A percentile compares a stretch with the other conserved stretches of the same genome.
phyloP scores from a whole-genome alignment of 768 basidiomycete species.

The Leccinum uliginosum region DNA sequence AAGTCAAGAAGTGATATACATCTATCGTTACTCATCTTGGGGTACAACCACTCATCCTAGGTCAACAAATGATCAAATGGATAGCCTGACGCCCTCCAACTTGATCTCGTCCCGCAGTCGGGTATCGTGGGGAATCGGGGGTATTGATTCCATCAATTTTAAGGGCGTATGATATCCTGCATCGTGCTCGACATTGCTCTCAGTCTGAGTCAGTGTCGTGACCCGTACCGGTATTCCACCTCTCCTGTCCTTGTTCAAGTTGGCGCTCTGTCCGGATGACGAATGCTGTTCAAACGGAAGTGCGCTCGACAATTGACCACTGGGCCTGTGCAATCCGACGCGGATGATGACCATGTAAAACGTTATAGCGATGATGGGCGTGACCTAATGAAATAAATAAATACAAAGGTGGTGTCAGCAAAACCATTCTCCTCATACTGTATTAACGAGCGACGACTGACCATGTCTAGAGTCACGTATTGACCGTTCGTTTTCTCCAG shows the following conservation, averaged over 20 bases:
- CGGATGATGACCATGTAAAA: conserved; percentile 43
- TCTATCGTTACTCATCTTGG: neutral
- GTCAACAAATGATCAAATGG: neutral
- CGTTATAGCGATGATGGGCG: conserved; percentile 38
- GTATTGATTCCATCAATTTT: neutral
- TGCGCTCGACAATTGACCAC: neutral
- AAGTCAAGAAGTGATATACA: neutral
- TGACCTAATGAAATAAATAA: too few relatives aligned
- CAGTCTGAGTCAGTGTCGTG: neutral
- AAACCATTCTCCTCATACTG: neutral
- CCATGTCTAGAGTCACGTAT: conserved; percentile 35
- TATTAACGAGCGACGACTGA: conserved; percentile 11
- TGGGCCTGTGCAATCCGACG: conserved; percentile 21
- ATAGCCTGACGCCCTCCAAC: neutral
- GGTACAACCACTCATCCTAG: neutral
- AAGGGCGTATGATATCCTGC: neutral
- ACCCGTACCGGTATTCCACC: neutral
- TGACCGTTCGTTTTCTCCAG: conserved; percentile 25
- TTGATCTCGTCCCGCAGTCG: neutral
- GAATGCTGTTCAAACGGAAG: neutral
- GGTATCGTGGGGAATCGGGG: neutral
- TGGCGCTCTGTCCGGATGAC: neutral
- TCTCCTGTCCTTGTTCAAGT: neutral
- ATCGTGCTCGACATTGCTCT: neutral
- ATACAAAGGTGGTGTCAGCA: neutral